Conservation (phyloP, 768 basidiomycete genomes). For the Roridomyces roridus region DNA sequence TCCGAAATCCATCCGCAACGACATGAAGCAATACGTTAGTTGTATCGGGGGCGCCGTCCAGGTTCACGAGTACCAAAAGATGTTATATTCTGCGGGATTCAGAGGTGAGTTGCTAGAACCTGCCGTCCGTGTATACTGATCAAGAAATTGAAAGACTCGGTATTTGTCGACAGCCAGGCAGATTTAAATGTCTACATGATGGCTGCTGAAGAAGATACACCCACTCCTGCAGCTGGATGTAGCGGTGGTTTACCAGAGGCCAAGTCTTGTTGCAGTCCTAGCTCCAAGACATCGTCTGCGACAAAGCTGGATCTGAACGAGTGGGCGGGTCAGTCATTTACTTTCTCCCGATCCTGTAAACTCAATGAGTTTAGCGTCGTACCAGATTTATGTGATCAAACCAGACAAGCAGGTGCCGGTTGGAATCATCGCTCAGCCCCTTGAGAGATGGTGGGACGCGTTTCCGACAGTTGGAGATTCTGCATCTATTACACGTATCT, state of each 20-base stretch:
- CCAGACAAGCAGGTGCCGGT: conserved; percentile 12
- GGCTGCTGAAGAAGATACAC: background rate
- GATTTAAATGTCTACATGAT: conserved; percentile 47
- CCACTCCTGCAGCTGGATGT: conserved; percentile 15
- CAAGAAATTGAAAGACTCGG: conserved; percentile 37
- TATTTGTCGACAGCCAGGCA: conserved; percentile 46
- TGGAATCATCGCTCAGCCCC: conserved; percentile 21
- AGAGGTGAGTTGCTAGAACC: conserved; percentile 36
- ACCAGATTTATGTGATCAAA: conserved; percentile 54
- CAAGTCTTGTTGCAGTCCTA: too few species aligned
- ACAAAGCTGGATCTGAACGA: conserved; percentile 46
- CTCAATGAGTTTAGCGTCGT: conserved; percentile 42
- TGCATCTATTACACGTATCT: conserved; percentile 40
- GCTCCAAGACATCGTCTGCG: background rate
- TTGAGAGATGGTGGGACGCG: conserved; percentile 60
- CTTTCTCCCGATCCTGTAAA: background rate
- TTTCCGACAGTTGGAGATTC: conserved; percentile 48
- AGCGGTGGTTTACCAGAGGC: conserved; percentile 9
- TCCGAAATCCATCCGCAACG: conserved; percentile 46
- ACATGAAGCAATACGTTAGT: conserved; percentile 46
- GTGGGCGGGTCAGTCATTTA: conserved; percentile 48
- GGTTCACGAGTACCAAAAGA: conserved; percentile 41
- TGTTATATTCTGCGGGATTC: conserved; percentile 50
- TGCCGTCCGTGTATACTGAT: background rate
- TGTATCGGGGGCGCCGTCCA: conserved; percentile 56